A percentile compares a stretch with the other conserved stretches of the same genome.
These are phyloP conservation scores for Didymella lethalis DNA, from an alignment of 2,329 filamentous ascomycete genomes.

Conservation along the genomic window DNA sequence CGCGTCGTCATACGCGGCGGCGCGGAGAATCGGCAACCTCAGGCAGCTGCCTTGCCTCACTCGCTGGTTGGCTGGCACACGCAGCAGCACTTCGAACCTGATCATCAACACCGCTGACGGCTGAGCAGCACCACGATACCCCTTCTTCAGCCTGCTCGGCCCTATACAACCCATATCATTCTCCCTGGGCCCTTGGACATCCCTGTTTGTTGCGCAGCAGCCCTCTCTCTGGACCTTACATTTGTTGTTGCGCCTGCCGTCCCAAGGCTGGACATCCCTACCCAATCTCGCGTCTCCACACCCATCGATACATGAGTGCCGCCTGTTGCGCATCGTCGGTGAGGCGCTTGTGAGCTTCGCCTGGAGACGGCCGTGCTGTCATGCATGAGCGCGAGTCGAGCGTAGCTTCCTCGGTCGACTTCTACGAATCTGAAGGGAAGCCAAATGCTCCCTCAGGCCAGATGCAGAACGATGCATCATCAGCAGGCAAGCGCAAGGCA, in stretches of 20 bases:
- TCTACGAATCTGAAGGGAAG: conserved; percentile 43
- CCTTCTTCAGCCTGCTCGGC: background rate
- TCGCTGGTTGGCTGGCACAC: conserved; percentile 21
- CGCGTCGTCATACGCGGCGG: conserved; percentile 20
- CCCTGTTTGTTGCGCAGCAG: conserved; percentile 2
- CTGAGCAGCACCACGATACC: conserved; percentile 2
- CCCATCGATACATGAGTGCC: conserved; percentile 39
- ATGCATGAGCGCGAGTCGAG: conserved; percentile 48
- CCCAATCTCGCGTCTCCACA: background rate
- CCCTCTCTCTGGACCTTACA: background rate
- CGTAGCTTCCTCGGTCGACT: conserved; percentile 48
- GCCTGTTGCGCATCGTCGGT: conserved; percentile 34
- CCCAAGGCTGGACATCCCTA: conserved; percentile 1
- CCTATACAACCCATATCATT: background rate
- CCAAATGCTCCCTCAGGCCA: conserved; percentile 27
- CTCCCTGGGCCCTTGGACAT: background rate
- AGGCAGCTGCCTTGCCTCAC: conserved; percentile 28
- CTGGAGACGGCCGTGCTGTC: conserved; percentile 29
- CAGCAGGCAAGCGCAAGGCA: conserved; percentile 48
- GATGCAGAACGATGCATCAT: conserved; percentile 23
- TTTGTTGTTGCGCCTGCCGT: background rate
- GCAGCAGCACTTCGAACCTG: conserved; percentile 1
- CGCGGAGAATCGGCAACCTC: conserved; percentile 3
- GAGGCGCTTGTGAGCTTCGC: conserved; percentile 45
- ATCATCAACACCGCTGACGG: background rate